Percentiles rank a stretch among this genome's conserved stretches.
phyloP scores from a whole-genome alignment of 2,329 filamentous ascomycete genomes.

The Pseudogymnoascus sp. region DNA sequence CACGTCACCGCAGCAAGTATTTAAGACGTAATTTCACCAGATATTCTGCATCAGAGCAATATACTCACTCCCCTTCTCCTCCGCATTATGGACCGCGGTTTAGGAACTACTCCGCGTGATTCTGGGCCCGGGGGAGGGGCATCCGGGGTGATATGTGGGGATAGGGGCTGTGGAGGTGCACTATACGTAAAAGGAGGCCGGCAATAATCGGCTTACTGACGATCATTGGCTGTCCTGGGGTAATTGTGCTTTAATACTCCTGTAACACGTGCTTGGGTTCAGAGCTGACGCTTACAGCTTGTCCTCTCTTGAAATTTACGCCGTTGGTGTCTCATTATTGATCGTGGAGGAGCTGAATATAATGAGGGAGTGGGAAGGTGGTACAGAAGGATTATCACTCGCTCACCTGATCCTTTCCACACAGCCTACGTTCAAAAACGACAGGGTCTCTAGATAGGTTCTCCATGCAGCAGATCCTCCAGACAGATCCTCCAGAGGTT shows the following conservation, averaged over 20 bases:
- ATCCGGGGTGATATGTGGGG: neutral
- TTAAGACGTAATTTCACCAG: neutral
- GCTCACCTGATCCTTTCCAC: neutral
- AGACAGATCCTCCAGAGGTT: neutral
- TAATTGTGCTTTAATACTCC: neutral
- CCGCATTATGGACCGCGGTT: neutral
- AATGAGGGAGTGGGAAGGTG: neutral
- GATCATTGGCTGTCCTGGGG: neutral
- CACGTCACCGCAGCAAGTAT: neutral
- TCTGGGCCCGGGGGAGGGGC: neutral
- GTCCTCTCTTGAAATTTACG: neutral
- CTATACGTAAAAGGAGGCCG: slow-evolving; percentile 4
- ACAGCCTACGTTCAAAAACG: neutral
- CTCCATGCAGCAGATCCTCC: neutral
- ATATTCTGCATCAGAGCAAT: neutral
- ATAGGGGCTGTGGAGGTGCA: neutral
- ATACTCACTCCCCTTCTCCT: neutral
- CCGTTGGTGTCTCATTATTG: neutral
- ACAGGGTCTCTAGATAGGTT: neutral
- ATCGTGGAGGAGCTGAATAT: neutral
- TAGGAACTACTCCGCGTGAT: neutral
- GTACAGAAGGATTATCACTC: neutral
- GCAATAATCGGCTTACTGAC: neutral
- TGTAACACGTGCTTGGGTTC: neutral
- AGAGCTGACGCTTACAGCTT: neutral